Base-by-base conservation (phyloP, 495 filamentous ascomycete species). In the Haplographium delicatum region DNA sequence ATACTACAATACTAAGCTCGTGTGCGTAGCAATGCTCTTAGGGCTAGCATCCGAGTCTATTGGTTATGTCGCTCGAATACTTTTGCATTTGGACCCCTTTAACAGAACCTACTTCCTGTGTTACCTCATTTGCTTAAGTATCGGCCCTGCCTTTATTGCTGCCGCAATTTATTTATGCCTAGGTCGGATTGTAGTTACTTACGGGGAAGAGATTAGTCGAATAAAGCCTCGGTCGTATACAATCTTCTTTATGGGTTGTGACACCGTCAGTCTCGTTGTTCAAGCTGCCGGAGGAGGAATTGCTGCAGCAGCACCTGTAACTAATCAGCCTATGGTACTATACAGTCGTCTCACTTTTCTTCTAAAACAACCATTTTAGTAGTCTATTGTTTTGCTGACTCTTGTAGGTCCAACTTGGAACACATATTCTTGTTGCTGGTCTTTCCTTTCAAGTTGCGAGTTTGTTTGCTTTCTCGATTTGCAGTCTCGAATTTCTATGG, bases 391-490 rank as follows among this genome's bases (percentile, higher is more conserved):
- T n/a, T n/a, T n/a, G n/a, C n/a, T n/a, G n/a, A n/a, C n/a, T 47
- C 62, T 20, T 40, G 60, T 38, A 49, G 61, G 7, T 53, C 15
- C 18, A 50, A 0, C 54, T 54, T 0, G 83, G 83, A 15, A 72
- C 72, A 56, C 67, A 82, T 59, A 77, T 83, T 65, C 82, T 86
- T 74, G 72, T 86, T 37, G 80, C 79, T 0, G 83, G 83, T 42
- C 66, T 87, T 0, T 52, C 72, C 22, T 72, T 74, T 53, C 78
- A 85, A 58, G 72, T 81, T 43, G 44, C 75, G 25, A 74, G 70
- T 3, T 66, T 80, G 6, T 50, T 72, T 19, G 54, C 71, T 37
- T 80, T 79, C 63, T 68, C 71, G 44, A 34, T 63, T 27, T 56
- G 72, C 11, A 57, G 65, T 9, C 11, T 58, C 40, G 72, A 78